Percentiles rank a stretch among this genome's conserved stretches.
Conservation (phyloP, 192 early-diverging fungal species). For the Polychytrium aggregatum region DNA sequence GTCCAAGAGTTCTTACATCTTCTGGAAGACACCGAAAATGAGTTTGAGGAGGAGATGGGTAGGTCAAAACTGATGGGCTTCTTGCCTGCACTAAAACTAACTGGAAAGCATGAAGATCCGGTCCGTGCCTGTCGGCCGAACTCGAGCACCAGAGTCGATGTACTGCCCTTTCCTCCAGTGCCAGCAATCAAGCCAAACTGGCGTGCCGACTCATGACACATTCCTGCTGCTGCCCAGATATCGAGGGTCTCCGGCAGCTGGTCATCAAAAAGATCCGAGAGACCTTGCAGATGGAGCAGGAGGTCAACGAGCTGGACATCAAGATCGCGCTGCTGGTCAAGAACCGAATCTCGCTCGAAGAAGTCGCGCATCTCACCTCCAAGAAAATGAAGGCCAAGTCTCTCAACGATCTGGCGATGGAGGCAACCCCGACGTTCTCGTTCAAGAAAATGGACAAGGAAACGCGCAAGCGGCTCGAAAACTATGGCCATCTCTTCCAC, state of each 20-base stretch:
- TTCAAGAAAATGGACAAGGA: slow-evolving; percentile 79
- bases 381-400: slow-evolving; percentile 28
- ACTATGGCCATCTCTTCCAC: slow-evolving; percentile 93
- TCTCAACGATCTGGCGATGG: slow-evolving; percentile 16
- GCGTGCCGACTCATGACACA: too few relatives aligned
- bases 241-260: slow-evolving; percentile 74
- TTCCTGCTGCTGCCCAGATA: too few relatives aligned
- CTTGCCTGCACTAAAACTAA: too few relatives aligned
- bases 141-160: too few relatives aligned
- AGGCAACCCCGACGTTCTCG: slow-evolving; percentile 44
- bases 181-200: too few relatives aligned
- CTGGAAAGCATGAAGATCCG: too few relatives aligned
- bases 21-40: slow-evolving; percentile 79
- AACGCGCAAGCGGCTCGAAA: slow-evolving; percentile 57
- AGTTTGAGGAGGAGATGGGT: slow-evolving; percentile 89
- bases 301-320: slow-evolving; percentile 82
- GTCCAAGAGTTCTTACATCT: slow-evolving; percentile 81
- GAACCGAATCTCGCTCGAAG: slow-evolving; percentile 91
- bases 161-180: too few relatives aligned
- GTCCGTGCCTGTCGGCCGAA: too few relatives aligned
- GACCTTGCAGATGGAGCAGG: slow-evolving; percentile 64
- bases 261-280: slow-evolving; percentile 85
- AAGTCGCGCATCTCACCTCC: slow-evolving; percentile 65
- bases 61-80: too few relatives aligned
- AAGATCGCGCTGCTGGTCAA: slow-evolving; percentile 94